A percentile compares a stretch with the other conserved stretches of the same genome.
Evolutionary conservation across 192 early-diverging fungal species (phyloP).

Genomic region (Coemansia sp.): DNA sequence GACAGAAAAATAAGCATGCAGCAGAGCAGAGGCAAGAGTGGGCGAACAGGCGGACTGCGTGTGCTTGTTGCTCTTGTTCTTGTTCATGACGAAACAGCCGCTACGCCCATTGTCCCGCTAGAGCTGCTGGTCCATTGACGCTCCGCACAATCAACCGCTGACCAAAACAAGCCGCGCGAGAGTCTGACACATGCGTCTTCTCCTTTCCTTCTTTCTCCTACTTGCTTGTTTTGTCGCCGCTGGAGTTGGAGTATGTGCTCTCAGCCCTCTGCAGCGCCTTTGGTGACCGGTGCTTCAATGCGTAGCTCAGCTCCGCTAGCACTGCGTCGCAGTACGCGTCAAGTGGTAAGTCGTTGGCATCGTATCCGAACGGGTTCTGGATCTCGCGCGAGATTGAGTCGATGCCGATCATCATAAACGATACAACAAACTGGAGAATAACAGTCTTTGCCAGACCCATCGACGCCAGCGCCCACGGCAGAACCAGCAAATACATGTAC

Average conservation of each 20-base stretch:
- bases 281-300: slow-evolving; percentile 27
- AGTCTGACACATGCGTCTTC: background rate
- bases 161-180: background rate
- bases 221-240: background rate
- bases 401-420: slow-evolving; percentile 83
- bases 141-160: slow-evolving; percentile 2
- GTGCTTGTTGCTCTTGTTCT: background rate
- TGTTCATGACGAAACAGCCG: background rate
- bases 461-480: slow-evolving; percentile 82
- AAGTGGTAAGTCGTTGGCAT: slow-evolving; percentile 71
- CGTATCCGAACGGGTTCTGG: slow-evolving; percentile 90
- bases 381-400: slow-evolving; percentile 85
- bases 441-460: slow-evolving; percentile 62
- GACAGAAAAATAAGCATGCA: background rate
- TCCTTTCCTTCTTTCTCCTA: background rate
- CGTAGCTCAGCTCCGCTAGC: slow-evolving; percentile 42
- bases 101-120: background rate
- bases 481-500: slow-evolving; percentile 68
- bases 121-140: background rate
- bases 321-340: slow-evolving; percentile 58
- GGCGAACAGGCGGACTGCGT: background rate
- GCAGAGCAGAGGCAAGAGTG: slow-evolving; percentile 6
- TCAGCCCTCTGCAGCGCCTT: slow-evolving; percentile 22
- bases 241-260: slow-evolving; percentile 17
- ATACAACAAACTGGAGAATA: slow-evolving; percentile 64